Evolutionary conservation across 306 rosid species (phyloP), one percentile per base, ranked within the genome.

Genomic region (Dicorynia guianensis): DNA sequence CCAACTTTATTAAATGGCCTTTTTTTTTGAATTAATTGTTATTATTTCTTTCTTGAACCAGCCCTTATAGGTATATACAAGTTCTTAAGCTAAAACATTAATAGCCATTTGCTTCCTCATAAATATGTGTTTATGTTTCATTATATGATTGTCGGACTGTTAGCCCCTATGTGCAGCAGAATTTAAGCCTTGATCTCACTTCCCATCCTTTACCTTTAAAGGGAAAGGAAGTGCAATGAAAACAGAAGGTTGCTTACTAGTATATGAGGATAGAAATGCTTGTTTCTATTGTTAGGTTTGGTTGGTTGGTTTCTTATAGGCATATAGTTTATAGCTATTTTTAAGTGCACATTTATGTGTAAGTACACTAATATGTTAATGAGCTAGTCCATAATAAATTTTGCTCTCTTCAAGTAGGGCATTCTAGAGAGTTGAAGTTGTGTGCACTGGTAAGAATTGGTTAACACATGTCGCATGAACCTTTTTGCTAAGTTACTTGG

Each of bases 401-500:
- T 65, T 44, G 30, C 61, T 13, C 13, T 35, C 6, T 19, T 55
- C 42, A 17, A 75, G 55, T 44, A 35, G 70, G 48, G 46, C 44
- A 20, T 53, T 46, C 54, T 10, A 50, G 54, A 20, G 34, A 47
- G 54, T 10, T 44, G 50, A 44, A 43, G n/a, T 30, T 55, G 63
- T 79, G 52, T 54, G 46, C 5, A 20, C 47, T 13, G 38, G 1
- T 35, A 44, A 36, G 35, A 25, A 63, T 50, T 19, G 44, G 47
- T 56, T 56, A 20, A 15, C 12, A 57, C 67, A 49, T 68, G 30
- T 14, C 6, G 20, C 70, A 33, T 19, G 58, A 61, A 52, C 63
- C 46, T 74, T 53, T 25, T 66, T 9, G 14, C 5, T 67, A 67
- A 30, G 13, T 58, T 44, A 67, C 79, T 76, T 33, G 61, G 44